A percentile compares a stretch with the other conserved stretches of the same genome.
Evolutionary conservation across 73 alveolate species (phyloP).

Genomic region (Symbiodinium pilosum): DNA sequence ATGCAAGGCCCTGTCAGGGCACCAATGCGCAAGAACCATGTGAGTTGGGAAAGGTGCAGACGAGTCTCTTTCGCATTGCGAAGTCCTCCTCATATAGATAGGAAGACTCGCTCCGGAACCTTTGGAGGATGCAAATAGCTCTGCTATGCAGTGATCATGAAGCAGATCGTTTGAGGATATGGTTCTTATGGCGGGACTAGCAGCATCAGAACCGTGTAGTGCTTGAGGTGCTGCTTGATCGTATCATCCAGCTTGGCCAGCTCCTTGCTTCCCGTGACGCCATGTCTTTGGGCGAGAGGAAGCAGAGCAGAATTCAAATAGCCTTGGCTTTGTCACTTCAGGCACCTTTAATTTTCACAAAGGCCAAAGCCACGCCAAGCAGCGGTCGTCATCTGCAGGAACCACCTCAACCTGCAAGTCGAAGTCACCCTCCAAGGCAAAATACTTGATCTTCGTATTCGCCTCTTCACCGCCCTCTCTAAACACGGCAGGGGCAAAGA

Average conservation of each 20-base stretch:
- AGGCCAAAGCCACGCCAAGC: neutral
- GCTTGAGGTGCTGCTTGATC: neutral
- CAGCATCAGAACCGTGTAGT: neutral
- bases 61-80: neutral
- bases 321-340: neutral
- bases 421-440: constrained; percentile 8
- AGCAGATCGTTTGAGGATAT: no score
- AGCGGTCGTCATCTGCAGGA: neutral
- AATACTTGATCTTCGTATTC: neutral
- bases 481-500: constrained; percentile 1
- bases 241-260: neutral
- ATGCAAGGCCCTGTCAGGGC: neutral
- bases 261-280: neutral
- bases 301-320: neutral
- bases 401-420: neutral
- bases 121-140: neutral
- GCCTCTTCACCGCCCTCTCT: neutral
- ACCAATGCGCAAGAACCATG: no score
- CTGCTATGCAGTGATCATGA: no score
- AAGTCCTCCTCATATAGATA: neutral
- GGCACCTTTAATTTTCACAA: neutral
- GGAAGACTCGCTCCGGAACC: neutral
- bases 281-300: constrained; percentile 16
- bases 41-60: neutral
- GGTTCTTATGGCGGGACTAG: neutral